Evolutionary conservation across 345 rosid species (phyloP), one percentile per base, ranked within the genome.

Genomic region (Euphorbia tirucalli): DNA sequence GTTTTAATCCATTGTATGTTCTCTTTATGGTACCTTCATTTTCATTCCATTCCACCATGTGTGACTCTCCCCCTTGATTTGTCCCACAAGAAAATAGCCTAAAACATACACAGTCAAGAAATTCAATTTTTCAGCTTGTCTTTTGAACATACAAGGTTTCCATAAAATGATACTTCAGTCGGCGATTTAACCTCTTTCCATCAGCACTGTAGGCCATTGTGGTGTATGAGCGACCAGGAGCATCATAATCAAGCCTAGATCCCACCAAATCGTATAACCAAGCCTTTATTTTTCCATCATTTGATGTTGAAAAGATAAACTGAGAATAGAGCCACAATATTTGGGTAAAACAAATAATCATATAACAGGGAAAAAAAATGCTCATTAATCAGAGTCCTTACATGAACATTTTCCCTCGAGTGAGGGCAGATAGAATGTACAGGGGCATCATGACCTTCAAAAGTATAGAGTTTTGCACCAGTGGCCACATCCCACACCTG

Each of bases 241-340:
- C 94, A 44, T 91, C 92, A 68, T 91, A 93, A 73, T 89, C 96
- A 72, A 90, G 94, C 75, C 96, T 83, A 41, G 97, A 88, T 43
- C 98, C 97, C 77, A 74, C 41, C 50, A 82, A 79, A 73, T 89
- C 98, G 82, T 93, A 88, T 57, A 90, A 82, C 98, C 97, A 91
- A 41, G 98, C 97, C 84, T 93, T 93, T 71, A 93, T 91, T 81
- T 88, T 93, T 31, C 98, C 98, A 84, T 93, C 93, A 3, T 80
- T 52, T 54, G 97, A 88, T 39, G 98, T 93, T 74, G 98, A 93
- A 76, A 93, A 91, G 71, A 93, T 82, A 68, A 93, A 93, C 98
- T 91, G 89, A 59, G 32, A 15, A 31, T 2, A 61, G 61, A 22
- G 27, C 3, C 22, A 61, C 16, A 19, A 68, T 63, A 75, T 16